Percentiles rank a stretch among this genome's conserved stretches.
These are phyloP conservation scores for Solanum raphanifolium DNA, from an alignment of 257 asterid species.

Conservation along the genomic window DNA sequence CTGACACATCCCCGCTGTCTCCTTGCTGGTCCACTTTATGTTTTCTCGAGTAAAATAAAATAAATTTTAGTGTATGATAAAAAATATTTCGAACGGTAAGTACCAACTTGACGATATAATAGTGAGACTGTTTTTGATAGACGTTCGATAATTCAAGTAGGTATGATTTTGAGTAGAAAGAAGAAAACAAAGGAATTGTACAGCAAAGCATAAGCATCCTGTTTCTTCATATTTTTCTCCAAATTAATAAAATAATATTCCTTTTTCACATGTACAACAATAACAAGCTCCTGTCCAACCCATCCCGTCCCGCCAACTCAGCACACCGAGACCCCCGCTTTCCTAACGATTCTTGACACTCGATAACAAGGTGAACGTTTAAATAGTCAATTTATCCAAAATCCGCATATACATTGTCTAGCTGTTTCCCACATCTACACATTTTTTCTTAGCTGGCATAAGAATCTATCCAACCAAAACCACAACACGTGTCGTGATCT, in stretches of 20 bases:
- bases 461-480: background rate
- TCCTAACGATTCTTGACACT: accelerated
- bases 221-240: background rate
- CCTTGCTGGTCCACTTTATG: background rate
- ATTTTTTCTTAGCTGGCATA: background rate
- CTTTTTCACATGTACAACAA: conserved; percentile 11
- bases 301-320: conserved; percentile 11
- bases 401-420: background rate
- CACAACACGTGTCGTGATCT: background rate
- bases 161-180: background rate
- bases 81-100: no score
- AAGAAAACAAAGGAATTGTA: background rate
- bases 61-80: background rate
- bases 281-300: background rate
- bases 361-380: background rate
- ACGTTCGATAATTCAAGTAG: background rate
- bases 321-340: background rate
- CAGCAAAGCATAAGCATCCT: conserved; percentile 1
- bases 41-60: background rate
- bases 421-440: conserved; percentile 45
- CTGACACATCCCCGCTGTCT: conserved; percentile 43
- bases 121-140: no score
- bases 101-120: no score
- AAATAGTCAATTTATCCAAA: background rate
- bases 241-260: background rate